A percentile compares a stretch with the other conserved stretches of the same genome.
These are phyloP conservation scores for Closterium sp. DNA, from an alignment of 139 green algal genomes.

Conservation along the genomic window DNA sequence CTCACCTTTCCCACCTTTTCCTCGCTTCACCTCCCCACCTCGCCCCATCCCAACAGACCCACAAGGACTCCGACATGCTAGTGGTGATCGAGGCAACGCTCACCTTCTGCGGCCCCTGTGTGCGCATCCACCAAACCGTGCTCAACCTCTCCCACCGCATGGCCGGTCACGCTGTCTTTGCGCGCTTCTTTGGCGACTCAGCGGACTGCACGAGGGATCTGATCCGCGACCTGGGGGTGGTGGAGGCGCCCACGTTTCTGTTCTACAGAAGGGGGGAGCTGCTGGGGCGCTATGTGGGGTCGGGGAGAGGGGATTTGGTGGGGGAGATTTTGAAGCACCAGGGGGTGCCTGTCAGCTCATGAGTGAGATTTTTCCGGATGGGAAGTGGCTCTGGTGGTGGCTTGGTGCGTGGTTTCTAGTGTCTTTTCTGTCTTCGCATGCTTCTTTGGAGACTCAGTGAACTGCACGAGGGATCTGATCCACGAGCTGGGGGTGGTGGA, in stretches of 20 bases:
- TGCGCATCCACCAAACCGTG: conserved; percentile 28
- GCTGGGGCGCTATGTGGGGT: conserved; percentile 34
- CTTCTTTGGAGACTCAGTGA: conserved; percentile 24
- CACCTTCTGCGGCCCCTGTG: conserved; percentile 23
- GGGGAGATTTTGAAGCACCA: conserved; percentile 36
- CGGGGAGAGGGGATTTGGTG: conserved; percentile 16
- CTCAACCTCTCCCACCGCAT: conserved; percentile 30
- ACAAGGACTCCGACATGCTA: conserved; percentile 11
- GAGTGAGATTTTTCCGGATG: conserved; percentile 14
- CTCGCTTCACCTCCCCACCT: too few relatives aligned
- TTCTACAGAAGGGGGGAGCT: conserved; percentile 25
- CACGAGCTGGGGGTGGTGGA: not conserved
- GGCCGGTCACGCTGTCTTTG: conserved; percentile 18
- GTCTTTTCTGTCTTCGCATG: conserved; percentile 27
- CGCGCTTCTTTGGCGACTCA: conserved; percentile 21
- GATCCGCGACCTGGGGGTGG: not conserved
- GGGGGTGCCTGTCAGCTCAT: not conserved
- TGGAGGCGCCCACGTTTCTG: conserved; percentile 44
- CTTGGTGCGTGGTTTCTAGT: too few relatives aligned
- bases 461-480: not conserved
- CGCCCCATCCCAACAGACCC: too few relatives aligned
- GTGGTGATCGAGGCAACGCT: conserved; percentile 26
- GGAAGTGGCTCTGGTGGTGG: too few relatives aligned
- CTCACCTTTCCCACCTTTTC: too few relatives aligned
- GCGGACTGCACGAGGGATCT: not conserved